These are phyloP conservation scores for Adansonia grandidieri DNA, from an alignment of 441 rosid species.

Conservation along the genomic window DNA sequence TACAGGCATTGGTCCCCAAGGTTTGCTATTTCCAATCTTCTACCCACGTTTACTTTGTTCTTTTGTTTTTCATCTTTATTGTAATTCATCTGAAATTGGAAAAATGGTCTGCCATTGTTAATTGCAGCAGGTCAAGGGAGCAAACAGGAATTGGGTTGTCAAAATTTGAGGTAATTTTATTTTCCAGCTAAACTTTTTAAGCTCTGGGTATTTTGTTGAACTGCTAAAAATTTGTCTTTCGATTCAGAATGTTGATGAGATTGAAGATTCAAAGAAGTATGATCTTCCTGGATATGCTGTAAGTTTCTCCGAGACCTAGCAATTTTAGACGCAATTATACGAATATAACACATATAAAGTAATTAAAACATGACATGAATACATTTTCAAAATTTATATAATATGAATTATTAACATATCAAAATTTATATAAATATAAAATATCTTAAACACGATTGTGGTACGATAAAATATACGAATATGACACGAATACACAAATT, in stretches of 20 bases:
- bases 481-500: too few species aligned
- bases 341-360: too few species aligned
- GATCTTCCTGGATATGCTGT: slow-evolving; percentile 93
- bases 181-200: neutral
- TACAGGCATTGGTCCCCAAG: slow-evolving; percentile 73
- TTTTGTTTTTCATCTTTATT: neutral
- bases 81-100: neutral
- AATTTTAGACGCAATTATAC: too few species aligned
- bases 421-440: too few species aligned
- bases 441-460: too few species aligned
- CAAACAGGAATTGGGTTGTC: slow-evolving; percentile 38
- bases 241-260: slow-evolving; percentile 50
- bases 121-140: slow-evolving; percentile 60
- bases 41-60: slow-evolving; percentile 18
- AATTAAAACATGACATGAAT: too few species aligned
- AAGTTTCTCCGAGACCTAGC: slow-evolving; percentile 34
- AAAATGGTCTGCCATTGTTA: slow-evolving; percentile 11
- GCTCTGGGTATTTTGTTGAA: neutral
- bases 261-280: slow-evolving; percentile 55
- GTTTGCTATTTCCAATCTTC: slow-evolving; percentile 37
- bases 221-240: slow-evolving; percentile 24
- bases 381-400: too few species aligned
- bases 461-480: too few species aligned
- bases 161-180: slow-evolving; percentile 49
- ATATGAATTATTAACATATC: too few species aligned